These are phyloP conservation scores for Theileria equi DNA, from an alignment of 169 alveolate genomes.

Conservation along the genomic window DNA sequence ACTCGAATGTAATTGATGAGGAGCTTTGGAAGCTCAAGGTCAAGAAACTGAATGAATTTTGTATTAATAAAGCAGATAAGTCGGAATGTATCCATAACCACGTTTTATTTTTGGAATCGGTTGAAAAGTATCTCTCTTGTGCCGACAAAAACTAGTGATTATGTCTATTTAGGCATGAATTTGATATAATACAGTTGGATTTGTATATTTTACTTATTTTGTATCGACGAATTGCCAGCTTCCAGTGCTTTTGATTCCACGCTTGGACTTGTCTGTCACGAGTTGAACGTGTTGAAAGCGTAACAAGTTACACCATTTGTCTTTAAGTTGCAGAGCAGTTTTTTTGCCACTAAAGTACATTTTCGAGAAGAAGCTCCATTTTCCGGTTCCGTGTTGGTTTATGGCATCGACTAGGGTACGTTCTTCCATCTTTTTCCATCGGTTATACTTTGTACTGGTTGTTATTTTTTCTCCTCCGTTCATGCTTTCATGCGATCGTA, in stretches of 20 bases:
- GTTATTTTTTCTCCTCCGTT: too few relatives aligned
- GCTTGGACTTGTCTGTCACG: neutral
- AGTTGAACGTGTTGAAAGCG: slow-evolving; percentile 43
- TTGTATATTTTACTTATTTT: neutral
- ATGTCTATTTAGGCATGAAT: neutral
- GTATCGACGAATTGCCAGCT: slow-evolving; percentile 4
- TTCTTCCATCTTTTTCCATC: slow-evolving; percentile 49
- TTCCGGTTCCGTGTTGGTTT: slow-evolving; percentile 53
- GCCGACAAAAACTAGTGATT: neutral
- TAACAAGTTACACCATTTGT: slow-evolving; percentile 56
- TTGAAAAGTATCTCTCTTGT: slow-evolving; percentile 29
- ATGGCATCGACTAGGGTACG: slow-evolving; percentile 24
- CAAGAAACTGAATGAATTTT: slow-evolving; percentile 21
- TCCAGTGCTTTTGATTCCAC: neutral
- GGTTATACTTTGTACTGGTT: neutral
- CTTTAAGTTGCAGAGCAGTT: slow-evolving; percentile 54
- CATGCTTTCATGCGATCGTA: too few relatives aligned
- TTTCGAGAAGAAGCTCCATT: slow-evolving; percentile 34
- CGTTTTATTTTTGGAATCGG: slow-evolving; percentile 42
- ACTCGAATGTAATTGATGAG: slow-evolving; percentile 1
- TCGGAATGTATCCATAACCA: slow-evolving; percentile 3
- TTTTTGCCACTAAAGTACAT: slow-evolving; percentile 40
- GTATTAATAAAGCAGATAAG: neutral
- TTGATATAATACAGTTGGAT: neutral
- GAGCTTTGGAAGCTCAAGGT: slow-evolving; percentile 39